These are phyloP conservation scores for Cryptomeria japonica DNA, from an alignment of 75 land plant genomes.

Conservation along the genomic window DNA sequence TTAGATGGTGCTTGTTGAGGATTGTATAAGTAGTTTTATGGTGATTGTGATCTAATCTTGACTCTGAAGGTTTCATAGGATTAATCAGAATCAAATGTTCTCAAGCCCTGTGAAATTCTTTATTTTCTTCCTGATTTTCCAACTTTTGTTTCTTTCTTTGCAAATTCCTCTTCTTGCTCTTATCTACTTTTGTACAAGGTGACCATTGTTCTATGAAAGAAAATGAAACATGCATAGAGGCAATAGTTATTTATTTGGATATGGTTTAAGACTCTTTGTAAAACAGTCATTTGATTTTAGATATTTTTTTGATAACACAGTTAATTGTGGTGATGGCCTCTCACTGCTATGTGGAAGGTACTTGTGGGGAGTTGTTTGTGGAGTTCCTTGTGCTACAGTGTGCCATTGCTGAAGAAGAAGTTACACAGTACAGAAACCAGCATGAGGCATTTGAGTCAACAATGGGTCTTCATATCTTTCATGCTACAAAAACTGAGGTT, in stretches of 20 bases:
- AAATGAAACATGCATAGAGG: neutral
- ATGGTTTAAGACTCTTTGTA: neutral
- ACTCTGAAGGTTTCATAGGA: neutral
- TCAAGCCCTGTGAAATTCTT: neutral
- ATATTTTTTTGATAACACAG: constrained; percentile 35
- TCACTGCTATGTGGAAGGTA: constrained; percentile 67
- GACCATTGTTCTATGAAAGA: neutral
- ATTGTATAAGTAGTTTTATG: neutral
- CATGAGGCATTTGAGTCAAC: constrained; percentile 33
- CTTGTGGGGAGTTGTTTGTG: constrained; percentile 73
- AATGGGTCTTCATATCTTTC: constrained; percentile 23
- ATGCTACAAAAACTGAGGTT: constrained; percentile 60
- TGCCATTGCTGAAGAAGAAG: constrained; percentile 69
- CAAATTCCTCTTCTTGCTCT: neutral
- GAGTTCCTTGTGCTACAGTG: constrained; percentile 87
- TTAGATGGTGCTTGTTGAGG: too few species aligned
- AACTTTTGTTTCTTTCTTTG: neutral
- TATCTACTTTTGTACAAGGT: neutral
- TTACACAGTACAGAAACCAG: constrained; percentile 27
- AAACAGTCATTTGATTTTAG: neutral
- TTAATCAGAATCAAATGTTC: neutral
- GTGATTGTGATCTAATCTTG: neutral
- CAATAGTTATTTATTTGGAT: neutral
- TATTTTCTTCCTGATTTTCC: neutral
- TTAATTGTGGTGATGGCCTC: constrained; percentile 92